Base-by-base conservation (phyloP, 2,329 filamentous ascomycete species). In the Apiospora aurea region DNA sequence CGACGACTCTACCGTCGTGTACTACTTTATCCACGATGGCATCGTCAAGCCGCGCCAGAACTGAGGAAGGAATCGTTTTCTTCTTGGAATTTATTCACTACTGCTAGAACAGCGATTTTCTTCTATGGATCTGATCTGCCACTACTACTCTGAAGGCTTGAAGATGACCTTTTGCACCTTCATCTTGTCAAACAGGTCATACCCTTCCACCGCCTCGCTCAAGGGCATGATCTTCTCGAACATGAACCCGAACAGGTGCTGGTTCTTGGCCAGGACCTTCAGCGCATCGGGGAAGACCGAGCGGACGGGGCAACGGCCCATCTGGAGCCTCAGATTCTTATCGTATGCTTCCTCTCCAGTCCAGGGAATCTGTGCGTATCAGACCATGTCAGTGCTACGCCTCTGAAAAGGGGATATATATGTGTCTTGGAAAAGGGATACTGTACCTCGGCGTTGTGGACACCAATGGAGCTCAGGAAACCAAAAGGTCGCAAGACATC, bases 11-110 rank as follows among this genome's bases (percentile, higher is more conserved):
- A 96, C 94, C 0, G 87, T 96, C 24, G 92, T 94, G 53, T 96
- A 96, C 82, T 96, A 96, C 79, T 87, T 95, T 74, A 89, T 96
- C 80, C 93, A 96, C 77, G 93, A 96, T 80, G 94, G 93, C n/a
- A 90, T 95, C 75, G 93, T 96, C 70, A 96, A 96, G 84, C 94
- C 94, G 34, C 87, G 94, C 72, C 94, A 96, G 81, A 96, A 96
- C 80, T 96, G 83, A 87, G 87, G 34, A 21, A 21, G 34, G 34
- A 43, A 14, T 29, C 66, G 49, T 72, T 34, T 66, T 29, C 43
- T 24, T 49, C 47, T 51, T 53, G n/a, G 69, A 53, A 18, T 26
- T 43, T 34, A 57, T 69, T 16, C 29, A 44, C 21, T 41, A 64
- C 24, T 38, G 7, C 24, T 16, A 13, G 57, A 61, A 41, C 11